Evolutionary conservation across 441 rosid species (phyloP), one percentile per base, ranked within the genome.

Genomic region (Arabidopsis hybrid): DNA sequence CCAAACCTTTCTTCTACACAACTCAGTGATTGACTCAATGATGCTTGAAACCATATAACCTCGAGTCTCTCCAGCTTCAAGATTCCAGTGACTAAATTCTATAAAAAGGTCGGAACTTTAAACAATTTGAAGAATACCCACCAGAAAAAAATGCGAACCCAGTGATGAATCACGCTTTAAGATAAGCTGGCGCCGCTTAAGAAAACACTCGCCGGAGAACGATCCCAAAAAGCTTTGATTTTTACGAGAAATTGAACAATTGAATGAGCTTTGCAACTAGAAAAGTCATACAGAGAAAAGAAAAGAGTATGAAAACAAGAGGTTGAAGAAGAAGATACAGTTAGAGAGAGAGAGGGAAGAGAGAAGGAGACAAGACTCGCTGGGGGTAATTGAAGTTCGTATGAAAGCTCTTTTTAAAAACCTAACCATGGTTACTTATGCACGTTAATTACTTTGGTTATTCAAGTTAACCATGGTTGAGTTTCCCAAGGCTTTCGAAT

Each of bases 351-450:
- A 81, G 79, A 66, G 31, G 9, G 52, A 45, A 83, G 79, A 82
- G 84, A 73, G 49, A 66, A 31, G 11, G 31, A 52, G 64, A 74
- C 67, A 82, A 53, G 72, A 75, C 35, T 80, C 0, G 82, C 59
- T 86, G 78, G 83, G 83, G 77, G 66, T 63, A 16, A 21, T 21
- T 21, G 26, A 2, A 65, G 47, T 57, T 64, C 8, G 26, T 76
- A 17, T 57, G 67, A 55, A 50, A 26, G 14, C 58, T 60, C 43
- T 68, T 69, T 69, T 75, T 53, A 38, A 63, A 56, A 70, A 71
- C 35, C 56, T 42, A 66, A 78, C 60, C 39, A 46, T 31, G 59
- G 77, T 67, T 72, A 67, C 69, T 72, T 78, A 55, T 67, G 65
- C 49, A 72, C 29, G 65, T 16, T 66, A 26, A 50, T 26, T 36